Base-by-base conservation (phyloP, 768 basidiomycete species). In the Boletales sp. region DNA sequence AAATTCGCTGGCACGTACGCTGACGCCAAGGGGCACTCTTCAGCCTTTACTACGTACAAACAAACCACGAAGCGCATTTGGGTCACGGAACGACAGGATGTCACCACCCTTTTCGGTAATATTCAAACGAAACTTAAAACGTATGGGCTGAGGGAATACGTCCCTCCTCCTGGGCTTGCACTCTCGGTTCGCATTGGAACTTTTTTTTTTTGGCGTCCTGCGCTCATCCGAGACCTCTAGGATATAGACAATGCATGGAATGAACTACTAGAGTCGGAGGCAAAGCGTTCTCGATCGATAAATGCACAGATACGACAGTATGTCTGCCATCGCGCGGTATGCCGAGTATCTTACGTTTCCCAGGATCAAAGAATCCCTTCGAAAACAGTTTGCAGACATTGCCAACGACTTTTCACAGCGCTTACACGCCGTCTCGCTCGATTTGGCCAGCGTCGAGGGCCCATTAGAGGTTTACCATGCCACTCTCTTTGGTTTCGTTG, bases 41-140 rank as follows among this genome's bases (percentile, higher is more conserved):
- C 81, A 5, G 76, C 76, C 5, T 93, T 97, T 61, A 78, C 79
- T 15, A 74, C 74, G 2, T 94, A 95, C 72, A 97, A 97, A 64
- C 83, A 85, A 56, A 87, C 87, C 2, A 85, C 77, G 36, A 97
- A 97, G 62, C 81, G 92, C 3, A 74, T 74, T 2, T 97, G 93
- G 91, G 90, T 93, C 10, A 84, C 82, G 8, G 94, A 98, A 68
- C 82, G 86, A 62, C 88, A 92, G 63, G 94, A 94, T 51, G 72
- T 97, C 10, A 81, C 84, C 9, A 90, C 88, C 2, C 77, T 97
- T 13, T 90, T 97, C 55, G 86, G 89, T 4, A 95, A 97, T 61
- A 85, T 99, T 27, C 90, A 94, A 67, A 95, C 92, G 1, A 97
- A 98, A 69, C 72, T 98, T 48, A 81, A 78, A 67, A 98, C 94